Base-by-base conservation (phyloP, 164 flowering plant genomes). In the Pachysandra terminalis region DNA sequence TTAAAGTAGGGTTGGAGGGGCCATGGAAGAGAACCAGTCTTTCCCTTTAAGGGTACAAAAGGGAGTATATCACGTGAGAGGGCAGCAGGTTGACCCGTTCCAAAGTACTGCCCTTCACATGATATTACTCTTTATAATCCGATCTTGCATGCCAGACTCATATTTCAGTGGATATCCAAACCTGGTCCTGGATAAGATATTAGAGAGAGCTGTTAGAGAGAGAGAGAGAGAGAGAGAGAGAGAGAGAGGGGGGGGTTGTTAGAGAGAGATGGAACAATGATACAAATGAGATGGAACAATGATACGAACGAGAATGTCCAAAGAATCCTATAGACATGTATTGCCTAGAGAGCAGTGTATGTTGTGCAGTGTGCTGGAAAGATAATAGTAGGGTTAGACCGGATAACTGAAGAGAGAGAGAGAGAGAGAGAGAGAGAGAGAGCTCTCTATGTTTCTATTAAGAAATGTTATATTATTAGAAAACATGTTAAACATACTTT, bases 1-100 rank as follows among this genome's bases (percentile, higher is more conserved):
- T 80, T 77, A 27, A 58, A 48, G 79, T 63, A 71, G 81, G 79
- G 75, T 41, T 73, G 56, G 28, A 52, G 60, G 54, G 59, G 75
- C 27, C 40, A 67, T 70, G 71, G 59, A n/a, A n/a, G n/a, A 56
- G 32, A 64, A 55, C 61, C 67, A 74, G 72, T 78, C 71, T 49
- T 68, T 68, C 0, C 60, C 48, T 7, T 32, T 16, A 66, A 59
- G 62, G 59, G 56, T 53, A 64, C 73, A 67, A 68, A 71, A 61
- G 59, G 56, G 65, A 59, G 55, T 63, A 19, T 51, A 60, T 80
- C 79, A 80, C 74, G 68, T 71, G 81, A 60, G 62, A 61, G 53
- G 52, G 40, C 56, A 51, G 56, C 9, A 25, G 41, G 19, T 55
- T 23, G 72, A 64, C 57, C 61, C 56, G 1, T 45, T 45, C 51